These are phyloP conservation scores for Epicoccum nigrum DNA, from an alignment of 2,329 filamentous ascomycete species.

Conservation along the genomic window DNA sequence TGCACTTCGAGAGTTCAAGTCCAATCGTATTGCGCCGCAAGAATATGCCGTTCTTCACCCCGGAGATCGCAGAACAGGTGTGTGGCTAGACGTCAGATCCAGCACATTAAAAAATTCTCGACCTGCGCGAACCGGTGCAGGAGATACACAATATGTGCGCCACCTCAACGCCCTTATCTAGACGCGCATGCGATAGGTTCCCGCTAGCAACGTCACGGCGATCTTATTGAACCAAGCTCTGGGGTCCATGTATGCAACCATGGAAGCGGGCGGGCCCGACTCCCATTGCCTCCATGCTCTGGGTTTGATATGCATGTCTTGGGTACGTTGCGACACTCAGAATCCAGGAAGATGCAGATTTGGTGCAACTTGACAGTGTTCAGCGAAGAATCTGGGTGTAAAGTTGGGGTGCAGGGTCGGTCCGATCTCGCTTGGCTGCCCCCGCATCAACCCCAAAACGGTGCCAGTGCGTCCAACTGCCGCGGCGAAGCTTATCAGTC, in stretches of 20 bases:
- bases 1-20: background rate
- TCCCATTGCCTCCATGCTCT: too few relatives aligned
- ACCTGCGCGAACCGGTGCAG: background rate
- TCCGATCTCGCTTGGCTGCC: constrained; percentile 2
- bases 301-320: too few relatives aligned
- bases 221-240: background rate
- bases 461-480: background rate
- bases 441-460: constrained; percentile 3
- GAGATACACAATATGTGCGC: constrained; percentile 4
- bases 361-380: background rate
- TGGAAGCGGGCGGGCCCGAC: background rate
- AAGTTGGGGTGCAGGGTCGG: background rate
- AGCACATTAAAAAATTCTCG: background rate
- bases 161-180: constrained; percentile 3
- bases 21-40: background rate
- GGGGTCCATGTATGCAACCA: background rate
- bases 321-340: too few relatives aligned
- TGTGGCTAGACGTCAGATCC: background rate
- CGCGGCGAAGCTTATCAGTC: constrained; percentile 4
- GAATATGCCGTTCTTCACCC: background rate
- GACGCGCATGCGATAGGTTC: constrained; percentile 1
- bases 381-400: background rate
- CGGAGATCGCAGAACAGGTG: background rate
- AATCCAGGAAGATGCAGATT: too few relatives aligned
- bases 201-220: constrained; percentile 6